Evolutionary conservation across 352 stramenopile species (phyloP).

Genomic region (Thalassiosira mediterranea): DNA sequence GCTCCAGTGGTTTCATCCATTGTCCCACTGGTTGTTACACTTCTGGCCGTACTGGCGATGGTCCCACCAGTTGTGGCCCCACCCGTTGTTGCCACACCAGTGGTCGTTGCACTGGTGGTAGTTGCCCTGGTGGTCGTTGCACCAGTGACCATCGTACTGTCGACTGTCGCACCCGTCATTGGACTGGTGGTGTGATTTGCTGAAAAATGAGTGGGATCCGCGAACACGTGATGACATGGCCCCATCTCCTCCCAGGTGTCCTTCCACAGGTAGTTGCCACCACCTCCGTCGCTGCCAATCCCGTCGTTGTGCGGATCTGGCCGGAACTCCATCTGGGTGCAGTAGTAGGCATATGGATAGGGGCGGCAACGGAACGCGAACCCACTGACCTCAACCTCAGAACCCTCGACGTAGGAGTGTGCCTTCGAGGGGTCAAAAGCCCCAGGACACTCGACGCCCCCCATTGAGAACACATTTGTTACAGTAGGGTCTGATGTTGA

Average conservation of each 20-base stretch:
- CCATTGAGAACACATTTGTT: no score
- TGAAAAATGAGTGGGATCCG: conserved; percentile 3
- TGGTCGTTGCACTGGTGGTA: no score
- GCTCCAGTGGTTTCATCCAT: no score
- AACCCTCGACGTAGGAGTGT: neutral
- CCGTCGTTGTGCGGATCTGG: conserved; percentile 18
- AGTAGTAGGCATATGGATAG: conserved; percentile 37
- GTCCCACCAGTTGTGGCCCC: no score
- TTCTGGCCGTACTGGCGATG: no score
- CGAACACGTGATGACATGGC: conserved; percentile 11
- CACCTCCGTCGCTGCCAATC: no score
- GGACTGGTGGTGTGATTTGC: neutral
- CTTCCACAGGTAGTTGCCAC: no score
- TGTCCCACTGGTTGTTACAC: no score
- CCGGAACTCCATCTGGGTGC: conserved; percentile 27
- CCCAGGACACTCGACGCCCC: no score
- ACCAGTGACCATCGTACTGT: neutral
- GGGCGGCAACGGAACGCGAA: conserved; percentile 4
- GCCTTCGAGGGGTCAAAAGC: conserved; percentile 10
- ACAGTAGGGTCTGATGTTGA: no score
- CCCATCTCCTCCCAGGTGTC: conserved; percentile 25
- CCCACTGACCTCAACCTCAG: conserved; percentile 10
- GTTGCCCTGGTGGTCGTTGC: neutral
- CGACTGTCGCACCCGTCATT: neutral
- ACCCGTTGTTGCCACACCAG: no score